Percentiles rank a stretch among this genome's conserved stretches.
Conservation (phyloP, 176 grass and related monocot genomes). For the Eremochloa ophiuroides region DNA sequence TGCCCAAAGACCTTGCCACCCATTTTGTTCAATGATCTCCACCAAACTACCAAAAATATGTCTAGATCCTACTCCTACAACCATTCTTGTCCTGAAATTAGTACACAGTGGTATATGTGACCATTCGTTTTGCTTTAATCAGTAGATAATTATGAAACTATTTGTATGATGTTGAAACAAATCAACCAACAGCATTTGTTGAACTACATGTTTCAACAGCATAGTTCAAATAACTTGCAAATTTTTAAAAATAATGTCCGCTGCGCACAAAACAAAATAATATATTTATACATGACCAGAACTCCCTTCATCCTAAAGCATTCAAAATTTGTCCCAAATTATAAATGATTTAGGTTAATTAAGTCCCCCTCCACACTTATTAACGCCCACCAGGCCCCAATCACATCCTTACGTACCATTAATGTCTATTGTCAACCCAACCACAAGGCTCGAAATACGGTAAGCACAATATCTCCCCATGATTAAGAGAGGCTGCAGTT, state of each 20-base stretch:
- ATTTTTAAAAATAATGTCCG: neutral
- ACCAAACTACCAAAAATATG: constrained; percentile 57
- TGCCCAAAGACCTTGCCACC: constrained; percentile 84
- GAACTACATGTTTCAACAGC: neutral
- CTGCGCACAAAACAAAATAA: neutral
- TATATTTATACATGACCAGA: constrained; percentile 16
- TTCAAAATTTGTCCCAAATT: neutral
- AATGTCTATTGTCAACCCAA: neutral
- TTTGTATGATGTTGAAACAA: neutral
- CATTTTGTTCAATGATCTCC: constrained; percentile 64
- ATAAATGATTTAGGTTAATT: neutral
- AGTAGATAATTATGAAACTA: neutral
- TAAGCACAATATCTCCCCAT: neutral
- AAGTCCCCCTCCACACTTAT: neutral
- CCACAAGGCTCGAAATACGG: neutral
- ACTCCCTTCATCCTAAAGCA: neutral
- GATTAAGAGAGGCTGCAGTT: no score
- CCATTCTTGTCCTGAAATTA: constrained; percentile 75
- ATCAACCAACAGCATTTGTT: neutral
- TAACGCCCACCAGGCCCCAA: neutral
- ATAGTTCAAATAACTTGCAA: neutral
- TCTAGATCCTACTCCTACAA: constrained; percentile 82
- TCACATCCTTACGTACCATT: neutral
- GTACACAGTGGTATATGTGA: constrained; percentile 1
- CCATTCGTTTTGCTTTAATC: neutral